Evolutionary conservation across 331 rosid genomes (phyloP), one percentile per base, ranked within the genome.

Genomic region (Rosa hybrid): DNA sequence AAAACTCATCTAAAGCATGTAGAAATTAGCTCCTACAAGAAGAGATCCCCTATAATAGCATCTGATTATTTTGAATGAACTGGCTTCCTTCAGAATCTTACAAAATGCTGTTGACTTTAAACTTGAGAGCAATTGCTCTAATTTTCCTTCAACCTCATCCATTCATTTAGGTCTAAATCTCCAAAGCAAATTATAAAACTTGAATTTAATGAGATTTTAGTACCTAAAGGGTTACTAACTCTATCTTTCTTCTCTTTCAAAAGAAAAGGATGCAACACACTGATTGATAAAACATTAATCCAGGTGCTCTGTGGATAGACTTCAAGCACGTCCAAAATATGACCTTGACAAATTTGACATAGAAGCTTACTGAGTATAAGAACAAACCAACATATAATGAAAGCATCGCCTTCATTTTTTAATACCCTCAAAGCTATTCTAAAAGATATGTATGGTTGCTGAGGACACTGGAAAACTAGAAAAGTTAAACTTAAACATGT

Each of bases 371-470:
- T 1, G 17, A 14, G 41, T 9, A 23, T 18, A 18, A 63, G 51
- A 50, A 27, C 12, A 72, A 27, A 67, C 44, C 39, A 50, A n/a
- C 38, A 54, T 42, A 53, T 9, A 12, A 54, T 41, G 63, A 44
- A 23, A 48, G 64, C 41, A 65, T 50, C 1, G 42, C 80, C 65
- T 13, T 9, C 72, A 30, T 48, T 30, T 39, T n/a, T 46, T 3
- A 4, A 63, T 23, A 46, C 80, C 62, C 38, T 63, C 34, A 75
- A 62, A 45, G 34, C n/a, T 65, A 48, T 77, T 49, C 77, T 50
- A 57, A 57, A 56, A 49, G 54, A 48, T 69, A 54, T 57, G 60
- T 12, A 21, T 8, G 77, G 18, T 81, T 68, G 71, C 70, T 70
- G 21, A n/a, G 63, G 63, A 48, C 46, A 34, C 72, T 38, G 38